phyloP scores from a whole-genome alignment of 805 yeast genomes.

The Wickerhamomyces subpelliculosus region DNA sequence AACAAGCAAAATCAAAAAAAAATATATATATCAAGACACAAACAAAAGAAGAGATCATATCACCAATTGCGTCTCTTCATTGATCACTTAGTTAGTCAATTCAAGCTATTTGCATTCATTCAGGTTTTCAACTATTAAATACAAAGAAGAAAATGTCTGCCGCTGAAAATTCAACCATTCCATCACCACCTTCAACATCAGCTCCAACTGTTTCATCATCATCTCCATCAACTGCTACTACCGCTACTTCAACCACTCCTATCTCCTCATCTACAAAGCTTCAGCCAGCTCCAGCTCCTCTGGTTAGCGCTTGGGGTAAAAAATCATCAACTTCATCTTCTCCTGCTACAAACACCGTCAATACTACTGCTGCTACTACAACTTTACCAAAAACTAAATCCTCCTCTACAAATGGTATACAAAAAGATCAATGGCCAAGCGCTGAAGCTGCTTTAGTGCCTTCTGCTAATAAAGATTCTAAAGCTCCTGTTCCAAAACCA shows the following conservation, averaged over 20 bases:
- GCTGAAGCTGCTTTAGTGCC: slow-evolving; percentile 2
- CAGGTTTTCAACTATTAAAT: no score
- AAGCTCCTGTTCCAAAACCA: slow-evolving; percentile 1
- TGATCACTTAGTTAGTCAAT: no score
- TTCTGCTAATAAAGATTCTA: not conserved
- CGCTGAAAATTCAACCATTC: not conserved
- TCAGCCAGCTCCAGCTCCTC: slow-evolving; percentile 22
- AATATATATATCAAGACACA: no score
- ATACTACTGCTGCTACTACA: not conserved
- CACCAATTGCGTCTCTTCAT: no score
- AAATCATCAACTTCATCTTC: not conserved
- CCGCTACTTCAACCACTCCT: not conserved
- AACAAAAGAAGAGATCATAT: no score
- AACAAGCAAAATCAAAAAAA: no score
- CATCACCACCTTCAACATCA: not conserved
- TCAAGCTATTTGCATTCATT: no score
- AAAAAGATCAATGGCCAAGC: slow-evolving; percentile 19
- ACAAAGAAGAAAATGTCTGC: not conserved
- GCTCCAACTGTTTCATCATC: not conserved
- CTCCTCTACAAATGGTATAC: not conserved
- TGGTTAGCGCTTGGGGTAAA: slow-evolving; percentile 20
- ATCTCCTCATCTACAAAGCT: slow-evolving; percentile 12
- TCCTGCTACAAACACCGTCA: not conserved
- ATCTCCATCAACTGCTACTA: not conserved
- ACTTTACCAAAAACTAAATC: not conserved